phyloP scores from a whole-genome alignment of 371 early-diverging fungal species.

The Circinella minor region DNA sequence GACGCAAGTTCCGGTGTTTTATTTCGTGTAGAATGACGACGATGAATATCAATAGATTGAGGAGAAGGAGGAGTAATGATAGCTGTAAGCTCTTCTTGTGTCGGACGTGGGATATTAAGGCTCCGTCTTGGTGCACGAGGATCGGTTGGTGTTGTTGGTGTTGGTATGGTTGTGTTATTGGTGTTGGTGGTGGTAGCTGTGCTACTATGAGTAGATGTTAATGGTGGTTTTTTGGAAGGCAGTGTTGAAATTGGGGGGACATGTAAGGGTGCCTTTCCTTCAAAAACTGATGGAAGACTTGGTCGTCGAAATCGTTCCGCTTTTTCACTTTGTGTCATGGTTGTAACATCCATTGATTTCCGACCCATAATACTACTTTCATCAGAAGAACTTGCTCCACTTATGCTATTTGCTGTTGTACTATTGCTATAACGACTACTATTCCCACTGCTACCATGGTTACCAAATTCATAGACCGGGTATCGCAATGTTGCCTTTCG shows the following conservation, averaged over 20 bases:
- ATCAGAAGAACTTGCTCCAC: background rate
- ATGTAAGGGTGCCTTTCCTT: slow-evolving; percentile 26
- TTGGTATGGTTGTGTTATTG: background rate
- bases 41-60: slow-evolving; percentile 14
- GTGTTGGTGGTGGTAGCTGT: background rate
- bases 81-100: slow-evolving; percentile 6
- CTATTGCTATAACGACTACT: background rate
- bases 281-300: slow-evolving; percentile 38
- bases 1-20: slow-evolving; percentile 26
- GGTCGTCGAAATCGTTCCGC: slow-evolving; percentile 38
- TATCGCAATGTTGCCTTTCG: background rate
- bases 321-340: slow-evolving; percentile 21
- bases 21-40: slow-evolving; percentile 15
- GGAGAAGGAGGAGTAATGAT: background rate
- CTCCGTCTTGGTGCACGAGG: slow-evolving; percentile 22
- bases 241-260: slow-evolving; percentile 30
- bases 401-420: background rate
- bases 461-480: background rate
- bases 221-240: slow-evolving; percentile 2
- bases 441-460: background rate
- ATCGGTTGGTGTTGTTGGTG: slow-evolving; percentile 7
- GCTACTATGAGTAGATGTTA: background rate
- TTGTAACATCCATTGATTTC: slow-evolving; percentile 23
- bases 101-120: slow-evolving; percentile 21
- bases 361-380: slow-evolving; percentile 2